Evolutionary conservation across 164 flowering plant genomes (phyloP).

Genomic region (Liquidambar formosana): DNA sequence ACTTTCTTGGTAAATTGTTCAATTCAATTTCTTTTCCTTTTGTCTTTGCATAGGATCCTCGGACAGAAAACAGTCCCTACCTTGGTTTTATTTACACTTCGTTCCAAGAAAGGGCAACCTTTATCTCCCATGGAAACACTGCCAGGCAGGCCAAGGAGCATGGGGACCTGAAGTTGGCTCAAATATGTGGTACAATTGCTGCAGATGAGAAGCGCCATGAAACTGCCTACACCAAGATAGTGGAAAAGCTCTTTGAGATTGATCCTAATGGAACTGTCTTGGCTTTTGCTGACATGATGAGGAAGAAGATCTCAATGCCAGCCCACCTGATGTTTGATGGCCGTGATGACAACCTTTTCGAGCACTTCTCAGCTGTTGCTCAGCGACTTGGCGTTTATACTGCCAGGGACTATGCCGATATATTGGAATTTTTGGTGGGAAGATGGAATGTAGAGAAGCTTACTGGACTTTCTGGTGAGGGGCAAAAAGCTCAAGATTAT

Average conservation of each 20-base stretch:
- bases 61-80: constrained; percentile 58
- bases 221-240: constrained; percentile 59
- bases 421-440: constrained; percentile 52
- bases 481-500: constrained; percentile 50
- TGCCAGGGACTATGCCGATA: constrained; percentile 59
- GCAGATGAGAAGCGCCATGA: constrained; percentile 67
- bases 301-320: constrained; percentile 63
- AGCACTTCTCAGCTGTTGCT: constrained; percentile 56
- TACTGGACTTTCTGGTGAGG: constrained; percentile 54
- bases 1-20: too few species aligned
- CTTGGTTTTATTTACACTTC: constrained; percentile 64
- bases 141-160: constrained; percentile 58
- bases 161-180: constrained; percentile 59
- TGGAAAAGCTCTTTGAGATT: constrained; percentile 58
- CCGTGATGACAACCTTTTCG: constrained; percentile 49
- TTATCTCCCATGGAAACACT: constrained; percentile 64
- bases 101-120: constrained; percentile 65
- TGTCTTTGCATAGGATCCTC: constrained; percentile 4
- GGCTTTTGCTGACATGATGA: constrained; percentile 64
- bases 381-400: constrained; percentile 57
- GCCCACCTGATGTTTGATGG: constrained; percentile 67
- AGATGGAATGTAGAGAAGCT: constrained; percentile 54
- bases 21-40: background rate
- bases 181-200: constrained; percentile 58
- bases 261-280: constrained; percentile 52